Percentiles rank a stretch among this genome's conserved stretches.
These are phyloP conservation scores for Lunasporangiospora selenospora DNA, from an alignment of 192 early-diverging fungal genomes.

Conservation along the genomic window DNA sequence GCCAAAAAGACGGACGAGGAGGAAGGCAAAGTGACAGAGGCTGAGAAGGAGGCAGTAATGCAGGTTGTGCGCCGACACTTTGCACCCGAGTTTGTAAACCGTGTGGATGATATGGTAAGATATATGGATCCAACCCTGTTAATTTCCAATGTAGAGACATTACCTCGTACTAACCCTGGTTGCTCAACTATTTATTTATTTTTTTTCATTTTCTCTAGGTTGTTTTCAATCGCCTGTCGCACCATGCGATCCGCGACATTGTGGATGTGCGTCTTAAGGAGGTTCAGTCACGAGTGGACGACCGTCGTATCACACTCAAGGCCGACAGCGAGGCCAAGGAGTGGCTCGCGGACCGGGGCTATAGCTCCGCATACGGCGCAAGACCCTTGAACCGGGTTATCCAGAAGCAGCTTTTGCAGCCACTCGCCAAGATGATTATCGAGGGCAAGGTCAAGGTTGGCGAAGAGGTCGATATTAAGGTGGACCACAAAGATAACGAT, in stretches of 20 bases:
- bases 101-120: slow-evolving; percentile 77
- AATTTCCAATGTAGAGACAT: neutral
- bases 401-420: slow-evolving; percentile 70
- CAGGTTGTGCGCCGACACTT: slow-evolving; percentile 77
- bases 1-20: slow-evolving; percentile 1
- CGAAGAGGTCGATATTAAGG: slow-evolving; percentile 46
- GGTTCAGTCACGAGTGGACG: slow-evolving; percentile 72
- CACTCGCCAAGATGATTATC: slow-evolving; percentile 56
- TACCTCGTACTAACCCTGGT: neutral
- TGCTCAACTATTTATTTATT: neutral
- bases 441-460: slow-evolving; percentile 60
- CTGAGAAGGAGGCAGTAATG: slow-evolving; percentile 68
- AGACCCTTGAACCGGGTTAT: slow-evolving; percentile 91
- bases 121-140: neutral
- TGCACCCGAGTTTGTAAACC: slow-evolving; percentile 80
- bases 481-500: slow-evolving; percentile 25
- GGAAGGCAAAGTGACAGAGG: slow-evolving; percentile 52
- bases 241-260: slow-evolving; percentile 72
- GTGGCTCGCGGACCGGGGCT: slow-evolving; percentile 78
- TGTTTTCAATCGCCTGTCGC: slow-evolving; percentile 77
- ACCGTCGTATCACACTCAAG: slow-evolving; percentile 74
- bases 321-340: slow-evolving; percentile 76
- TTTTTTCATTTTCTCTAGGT: slow-evolving; percentile 12
- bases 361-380: slow-evolving; percentile 95
- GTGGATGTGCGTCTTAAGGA: slow-evolving; percentile 76